A percentile compares a stretch with the other conserved stretches of the same genome.
These are phyloP conservation scores for Phylloporus sp. DNA, from an alignment of 768 basidiomycete species.

Conservation along the genomic window DNA sequence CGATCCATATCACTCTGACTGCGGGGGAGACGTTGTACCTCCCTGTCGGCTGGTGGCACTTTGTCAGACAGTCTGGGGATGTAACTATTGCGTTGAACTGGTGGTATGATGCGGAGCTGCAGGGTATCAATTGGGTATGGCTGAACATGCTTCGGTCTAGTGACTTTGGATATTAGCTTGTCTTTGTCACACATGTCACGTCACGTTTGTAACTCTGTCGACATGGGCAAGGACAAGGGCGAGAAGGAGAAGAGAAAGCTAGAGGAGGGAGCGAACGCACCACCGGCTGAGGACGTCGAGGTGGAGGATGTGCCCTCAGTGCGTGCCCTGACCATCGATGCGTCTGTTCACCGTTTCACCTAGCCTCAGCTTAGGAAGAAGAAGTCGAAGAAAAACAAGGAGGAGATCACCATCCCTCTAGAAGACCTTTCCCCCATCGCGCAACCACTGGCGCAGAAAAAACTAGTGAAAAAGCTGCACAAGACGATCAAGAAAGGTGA, in stretches of 20 bases:
- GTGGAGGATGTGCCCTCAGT: constrained; percentile 37
- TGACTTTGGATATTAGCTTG: constrained; percentile 31
- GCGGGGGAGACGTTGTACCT: constrained; percentile 84
- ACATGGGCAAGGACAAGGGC: constrained; percentile 75
- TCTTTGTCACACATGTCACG: constrained; percentile 21
- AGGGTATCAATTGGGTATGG: constrained; percentile 67
- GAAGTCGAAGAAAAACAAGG: constrained; percentile 61
- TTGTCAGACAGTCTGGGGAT: constrained; percentile 68
- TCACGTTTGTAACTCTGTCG: constrained; percentile 10
- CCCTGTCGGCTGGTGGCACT: constrained; percentile 94
- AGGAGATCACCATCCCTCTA: constrained; percentile 58
- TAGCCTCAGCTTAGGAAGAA: constrained; percentile 46
- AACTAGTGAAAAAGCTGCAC: constrained; percentile 90
- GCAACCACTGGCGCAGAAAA: constrained; percentile 88
- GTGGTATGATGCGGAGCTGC: constrained; percentile 84
- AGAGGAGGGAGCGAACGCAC: constrained; percentile 34
- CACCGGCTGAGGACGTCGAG: constrained; percentile 45
- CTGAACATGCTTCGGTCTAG: constrained; percentile 56
- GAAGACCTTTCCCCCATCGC: constrained; percentile 94
- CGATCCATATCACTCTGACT: constrained; percentile 60
- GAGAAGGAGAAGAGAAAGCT: constrained; percentile 72
- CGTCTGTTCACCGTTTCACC: constrained; percentile 25
- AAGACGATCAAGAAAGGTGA: constrained; percentile 91
- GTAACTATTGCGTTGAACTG: constrained; percentile 75
- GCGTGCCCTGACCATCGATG: constrained; percentile 19